Base-by-base conservation (phyloP, 2,329 filamentous ascomycete genomes). In the Periconia sp. region DNA sequence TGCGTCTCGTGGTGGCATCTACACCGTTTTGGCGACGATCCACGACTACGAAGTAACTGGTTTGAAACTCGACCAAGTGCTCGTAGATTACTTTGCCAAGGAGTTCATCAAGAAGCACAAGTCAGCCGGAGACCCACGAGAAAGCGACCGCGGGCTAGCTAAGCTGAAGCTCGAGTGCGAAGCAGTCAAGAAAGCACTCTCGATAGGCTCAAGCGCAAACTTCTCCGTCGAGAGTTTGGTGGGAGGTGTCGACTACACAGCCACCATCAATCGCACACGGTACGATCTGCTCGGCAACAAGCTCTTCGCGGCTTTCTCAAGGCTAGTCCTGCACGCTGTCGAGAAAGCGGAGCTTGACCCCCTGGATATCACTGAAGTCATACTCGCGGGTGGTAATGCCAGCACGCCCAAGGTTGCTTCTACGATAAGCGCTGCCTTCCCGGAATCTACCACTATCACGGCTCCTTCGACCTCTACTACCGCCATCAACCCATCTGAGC, bases 31-130 rank as follows among this genome's bases (percentile, higher is more conserved):
- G 45, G 91, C 94, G 15, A 95, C 92, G 10, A 84, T 87, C 21
- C 94, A 97, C 77, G 94, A 99, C 78, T 96, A 95, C 74, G 92
- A 97, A 66, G 88, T 92, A 57, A 86, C 89, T 43, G 94, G 94
- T 65, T 80, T 84, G 24, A 85, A 91, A 56, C 80, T 99, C 43
- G 94, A 99, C 77, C 83, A 94, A 70, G 87, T 92, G 36, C 81
- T 99, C 46, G 88, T 96, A 69, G 92, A 99, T 70, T 87, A 96
- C 79, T 96, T 97, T 61, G 88, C 92, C 60, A 99, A 99, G 81
- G 94, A 99, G 74, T 99, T 99, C 76, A 82, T 94, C 66, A 97
- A 99, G 83, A 96, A 95, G 81, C 84, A 97, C 82, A 87, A 86
- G 76, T 83, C 83, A 3, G 66, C 52, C 2, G 62, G 57, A 44